Evolutionary conservation across 176 grass and related monocot genomes (phyloP), one percentile per base, ranked within the genome.

Genomic region (Panicum miliaceum): DNA sequence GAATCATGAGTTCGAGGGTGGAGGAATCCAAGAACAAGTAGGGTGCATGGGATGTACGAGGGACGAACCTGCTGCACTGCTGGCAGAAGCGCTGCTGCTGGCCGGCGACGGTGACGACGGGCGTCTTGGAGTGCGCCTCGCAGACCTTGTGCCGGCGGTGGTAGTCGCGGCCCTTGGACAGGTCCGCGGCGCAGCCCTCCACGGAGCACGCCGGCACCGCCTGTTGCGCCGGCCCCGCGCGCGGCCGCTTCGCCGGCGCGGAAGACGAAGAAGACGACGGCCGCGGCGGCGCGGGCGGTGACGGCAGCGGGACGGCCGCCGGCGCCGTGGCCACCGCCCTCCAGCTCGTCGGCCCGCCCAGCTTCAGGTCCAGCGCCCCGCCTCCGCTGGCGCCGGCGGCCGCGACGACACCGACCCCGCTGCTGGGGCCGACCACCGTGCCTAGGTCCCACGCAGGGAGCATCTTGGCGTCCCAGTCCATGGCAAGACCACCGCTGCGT

Each of bases 71-170:
- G 93, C 97, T 99, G 76, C 97, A 99, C 91, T 99, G 97, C 68
- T 99, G 97, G 89, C 97, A 99, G 91, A 99, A 99, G 73, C 97
- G 92, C 86, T 99, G 97, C 92, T 99, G 88, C 72, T 96, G 88
- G 20, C 91, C 97, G 71, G 78, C 81, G 75, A 99, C 91, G 68
- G 84, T 83, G 77, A 99, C 97, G 79, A 94, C 76, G 57, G 97
- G 84, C 42, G 97, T 92, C 88, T 99, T 99, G 75, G 97, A 94
- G 87, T 99, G 97, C 42, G 82, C 88, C 93, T 94, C 97, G 77
- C 97, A 99, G 45, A 99, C 97, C 82, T 96, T 99, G 80, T 99
- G 97, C 13, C 94, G 90, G 67, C 97, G 90, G 90, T 99, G 97
- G 77, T 99, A 99, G 65, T 99, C 97, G 63, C 96, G 90, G 80